These are phyloP conservation scores for Mycena kentingensis DNA, from an alignment of 768 basidiomycete genomes.

Conservation along the genomic window DNA sequence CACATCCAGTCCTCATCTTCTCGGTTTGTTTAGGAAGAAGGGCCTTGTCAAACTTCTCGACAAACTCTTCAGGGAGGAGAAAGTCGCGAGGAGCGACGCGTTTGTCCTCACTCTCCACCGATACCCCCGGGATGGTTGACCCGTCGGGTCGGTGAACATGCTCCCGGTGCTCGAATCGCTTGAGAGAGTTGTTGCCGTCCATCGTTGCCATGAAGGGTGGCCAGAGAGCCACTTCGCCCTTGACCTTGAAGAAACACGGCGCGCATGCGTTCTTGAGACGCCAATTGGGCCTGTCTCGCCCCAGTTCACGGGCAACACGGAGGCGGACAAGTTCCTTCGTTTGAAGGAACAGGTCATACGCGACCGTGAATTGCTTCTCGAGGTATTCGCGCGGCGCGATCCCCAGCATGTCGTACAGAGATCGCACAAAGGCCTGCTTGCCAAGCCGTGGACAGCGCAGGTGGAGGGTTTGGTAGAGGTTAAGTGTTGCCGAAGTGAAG, in stretches of 20 bases:
- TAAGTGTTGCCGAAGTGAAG: constrained; percentile 9
- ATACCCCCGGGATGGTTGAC: constrained; percentile 24
- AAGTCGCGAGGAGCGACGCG: constrained; percentile 8
- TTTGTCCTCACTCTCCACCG: constrained; percentile 33
- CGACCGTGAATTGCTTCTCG: constrained; percentile 25
- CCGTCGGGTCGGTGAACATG: constrained; percentile 6
- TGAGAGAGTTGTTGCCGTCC: constrained; percentile 37
- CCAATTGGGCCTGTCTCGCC: constrained; percentile 33
- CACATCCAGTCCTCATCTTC: not conserved
- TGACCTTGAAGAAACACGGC: constrained; percentile 37
- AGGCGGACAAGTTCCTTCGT: constrained; percentile 24
- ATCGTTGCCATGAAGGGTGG: constrained; percentile 28
- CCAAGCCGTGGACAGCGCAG: constrained; percentile 16
- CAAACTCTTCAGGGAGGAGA: not conserved
- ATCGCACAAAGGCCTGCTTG: constrained; percentile 24
- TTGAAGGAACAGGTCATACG: constrained; percentile 38
- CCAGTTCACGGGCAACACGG: constrained; percentile 27
- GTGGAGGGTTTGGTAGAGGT: constrained; percentile 5
- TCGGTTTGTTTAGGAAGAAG: constrained; percentile 1
- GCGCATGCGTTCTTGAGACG: constrained; percentile 36
- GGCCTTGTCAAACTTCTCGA: constrained; percentile 5
- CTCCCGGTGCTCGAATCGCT: constrained; percentile 26
- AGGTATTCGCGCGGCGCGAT: constrained; percentile 1
- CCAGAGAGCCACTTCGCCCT: constrained; percentile 30
- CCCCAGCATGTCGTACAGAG: constrained; percentile 22